Evolutionary conservation across 768 basidiomycete genomes (phyloP).

Genomic region (Solioccasus polychromus): DNA sequence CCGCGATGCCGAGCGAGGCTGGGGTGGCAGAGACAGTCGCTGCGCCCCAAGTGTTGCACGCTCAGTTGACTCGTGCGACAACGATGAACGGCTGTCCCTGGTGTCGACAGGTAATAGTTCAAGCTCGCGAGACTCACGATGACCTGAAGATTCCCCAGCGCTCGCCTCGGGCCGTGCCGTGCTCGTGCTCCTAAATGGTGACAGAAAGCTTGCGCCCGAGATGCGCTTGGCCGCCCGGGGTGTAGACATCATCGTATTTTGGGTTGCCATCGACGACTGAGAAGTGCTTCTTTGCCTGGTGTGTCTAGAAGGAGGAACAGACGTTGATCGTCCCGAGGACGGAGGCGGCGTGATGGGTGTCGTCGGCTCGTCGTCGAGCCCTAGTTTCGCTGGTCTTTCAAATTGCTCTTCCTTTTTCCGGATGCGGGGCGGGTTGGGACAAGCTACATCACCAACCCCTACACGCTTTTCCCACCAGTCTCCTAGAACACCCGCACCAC

Average conservation of each 20-base stretch:
- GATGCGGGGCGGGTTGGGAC: conserved; percentile 25
- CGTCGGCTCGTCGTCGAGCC: conserved; percentile 13
- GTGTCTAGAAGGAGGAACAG: conserved; percentile 3
- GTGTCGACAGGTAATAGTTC: conserved; percentile 24
- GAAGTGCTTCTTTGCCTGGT: conserved; percentile 19
- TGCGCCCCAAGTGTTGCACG: conserved; percentile 13
- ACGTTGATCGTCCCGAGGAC: conserved; percentile 3
- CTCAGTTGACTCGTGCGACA: conserved; percentile 15
- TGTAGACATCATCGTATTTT: conserved; percentile 12
- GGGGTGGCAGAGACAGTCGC: conserved; percentile 11
- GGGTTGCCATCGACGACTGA: conserved; percentile 23
- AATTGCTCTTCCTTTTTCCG: conserved; percentile 25
- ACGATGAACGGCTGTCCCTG: conserved; percentile 21
- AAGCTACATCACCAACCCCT: conserved; percentile 62
- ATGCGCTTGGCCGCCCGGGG: conserved; percentile 21
- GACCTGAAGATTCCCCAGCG: conserved; percentile 9
- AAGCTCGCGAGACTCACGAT: conserved; percentile 12
- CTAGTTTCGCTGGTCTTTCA: conserved; percentile 25
- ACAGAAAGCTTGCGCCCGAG: conserved; percentile 29
- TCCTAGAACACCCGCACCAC: conserved; percentile 53
- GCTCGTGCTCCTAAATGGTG: conserved; percentile 22
- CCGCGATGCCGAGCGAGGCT: conserved; percentile 19
- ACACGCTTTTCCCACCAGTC: conserved; percentile 80
- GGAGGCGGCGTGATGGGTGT: background rate
- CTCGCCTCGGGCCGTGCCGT: conserved; percentile 8